Evolutionary conservation across 495 filamentous ascomycete genomes (phyloP).

Genomic region (Immersiella caudata): DNA sequence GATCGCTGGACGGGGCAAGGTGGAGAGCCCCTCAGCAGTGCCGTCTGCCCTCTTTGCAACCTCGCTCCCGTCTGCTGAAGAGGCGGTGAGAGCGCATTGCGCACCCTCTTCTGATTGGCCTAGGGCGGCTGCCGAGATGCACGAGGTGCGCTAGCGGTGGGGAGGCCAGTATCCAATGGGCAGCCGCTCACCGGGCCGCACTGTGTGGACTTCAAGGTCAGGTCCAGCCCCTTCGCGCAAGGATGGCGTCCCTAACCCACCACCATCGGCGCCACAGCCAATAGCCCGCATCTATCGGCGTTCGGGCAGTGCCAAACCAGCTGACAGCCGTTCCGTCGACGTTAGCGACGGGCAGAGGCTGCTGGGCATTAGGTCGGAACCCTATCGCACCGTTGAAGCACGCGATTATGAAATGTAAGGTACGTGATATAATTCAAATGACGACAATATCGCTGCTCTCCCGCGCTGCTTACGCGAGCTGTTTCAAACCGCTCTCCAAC

Average conservation of each 20-base stretch:
- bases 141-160: slow-evolving; percentile 29
- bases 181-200: slow-evolving; percentile 31
- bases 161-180: too few species aligned
- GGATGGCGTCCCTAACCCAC: neutral
- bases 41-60: slow-evolving; percentile 26
- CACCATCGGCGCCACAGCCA: slow-evolving; percentile 11
- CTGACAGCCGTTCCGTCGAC: neutral
- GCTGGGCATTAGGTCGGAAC: slow-evolving; percentile 2
- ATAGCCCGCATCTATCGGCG: slow-evolving; percentile 10
- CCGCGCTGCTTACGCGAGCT: neutral
- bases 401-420: neutral
- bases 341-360: neutral
- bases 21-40: slow-evolving; percentile 19
- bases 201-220: slow-evolving; percentile 27
- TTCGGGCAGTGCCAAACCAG: slow-evolving; percentile 6
- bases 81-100: slow-evolving; percentile 44
- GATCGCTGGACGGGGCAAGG: slow-evolving; percentile 13
- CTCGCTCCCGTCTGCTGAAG: slow-evolving; percentile 38
- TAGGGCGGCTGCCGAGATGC: slow-evolving; percentile 23
- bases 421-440: neutral
- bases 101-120: slow-evolving; percentile 35
- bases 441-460: neutral
- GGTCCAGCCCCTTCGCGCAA: slow-evolving; percentile 30
- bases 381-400: slow-evolving; percentile 1
- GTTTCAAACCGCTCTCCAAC: slow-evolving; percentile 12